Evolutionary conservation across 805 yeast species (phyloP).

Genomic region (Limtongia smithiae): DNA sequence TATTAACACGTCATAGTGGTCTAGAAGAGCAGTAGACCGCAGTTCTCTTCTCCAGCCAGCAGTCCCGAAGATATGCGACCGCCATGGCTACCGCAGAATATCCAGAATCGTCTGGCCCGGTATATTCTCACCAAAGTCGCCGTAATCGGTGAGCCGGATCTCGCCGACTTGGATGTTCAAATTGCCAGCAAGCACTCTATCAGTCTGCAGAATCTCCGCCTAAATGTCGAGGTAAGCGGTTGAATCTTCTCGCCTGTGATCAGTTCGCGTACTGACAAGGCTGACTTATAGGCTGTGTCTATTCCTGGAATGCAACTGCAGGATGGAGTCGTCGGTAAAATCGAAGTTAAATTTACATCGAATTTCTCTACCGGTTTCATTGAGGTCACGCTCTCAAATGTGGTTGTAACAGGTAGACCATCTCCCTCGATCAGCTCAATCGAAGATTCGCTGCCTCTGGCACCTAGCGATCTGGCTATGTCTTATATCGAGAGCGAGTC

Average conservation of each 20-base stretch:
- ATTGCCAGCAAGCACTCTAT: constrained; percentile 51
- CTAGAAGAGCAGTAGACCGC: background rate
- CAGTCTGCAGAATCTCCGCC: constrained; percentile 30
- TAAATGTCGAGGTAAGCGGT: constrained; percentile 25
- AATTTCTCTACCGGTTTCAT: constrained; percentile 46
- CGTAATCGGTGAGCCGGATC: constrained; percentile 74
- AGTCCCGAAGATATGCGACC: constrained; percentile 13
- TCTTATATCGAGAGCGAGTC: constrained; percentile 44
- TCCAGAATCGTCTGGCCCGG: constrained; percentile 75
- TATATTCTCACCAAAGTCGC: constrained; percentile 79
- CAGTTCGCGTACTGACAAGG: too few relatives aligned
- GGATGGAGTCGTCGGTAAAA: constrained; percentile 23
- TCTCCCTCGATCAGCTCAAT: constrained; percentile 29
- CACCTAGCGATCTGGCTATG: constrained; percentile 69
- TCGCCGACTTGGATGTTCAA: constrained; percentile 78
- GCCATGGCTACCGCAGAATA: constrained; percentile 77
- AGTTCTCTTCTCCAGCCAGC: too few relatives aligned
- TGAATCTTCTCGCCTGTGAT: too few relatives aligned
- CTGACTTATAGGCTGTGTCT: constrained; percentile 23
- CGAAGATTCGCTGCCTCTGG: constrained; percentile 57
- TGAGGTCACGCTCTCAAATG: constrained; percentile 58
- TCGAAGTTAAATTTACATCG: constrained; percentile 24
- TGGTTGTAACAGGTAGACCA: constrained; percentile 49
- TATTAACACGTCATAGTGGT: background rate
- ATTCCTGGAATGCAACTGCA: constrained; percentile 29